Evolutionary conservation across 176 grass and related monocot species (phyloP), one percentile per base, ranked within the genome.

Genomic region (Ensete ventricosum): DNA sequence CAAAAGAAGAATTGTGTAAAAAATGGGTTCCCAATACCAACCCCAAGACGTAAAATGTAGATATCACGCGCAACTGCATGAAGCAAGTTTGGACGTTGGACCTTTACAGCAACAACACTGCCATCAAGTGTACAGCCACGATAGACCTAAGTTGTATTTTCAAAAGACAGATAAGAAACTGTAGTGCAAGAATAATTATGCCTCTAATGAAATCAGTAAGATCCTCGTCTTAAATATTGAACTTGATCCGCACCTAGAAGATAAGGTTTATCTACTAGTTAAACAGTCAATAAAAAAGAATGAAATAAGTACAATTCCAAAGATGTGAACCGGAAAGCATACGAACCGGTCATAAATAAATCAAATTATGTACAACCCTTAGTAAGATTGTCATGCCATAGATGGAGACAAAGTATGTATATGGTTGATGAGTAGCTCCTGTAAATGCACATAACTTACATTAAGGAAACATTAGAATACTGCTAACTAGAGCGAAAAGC

Each of bases 31-130:
- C 9, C 53, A 50, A 78, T 87, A 87, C 87, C 43, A 19, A 97
- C 94, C 87, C 90, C 94, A 69, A 97, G 85, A 48, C 86, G 90
- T 73, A 98, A 77, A 78, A 98, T 89, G 80, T 98, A 98, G 65
- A 91, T 87, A 78, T 98, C 94, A 72, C 86, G 87, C 78, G 88
- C 54, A 76, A 98, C 90, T 70, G 72, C 81, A 76, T 81, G 94
- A 82, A 98, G 84, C 81, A 98, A 85, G 63, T 93, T 86, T 3
- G 90, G 90, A 23, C 84, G 82, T 69, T 98, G 94, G 65, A 98
- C 94, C 72, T 98, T 98, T 85, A 98, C 79, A 57, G 94, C 94
- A 54, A 98, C 90, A 83, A 89, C 70, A 82, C 55, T 73, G 71
- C 88, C 90, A 82, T 93, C 94, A 83, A 84, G 54, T 23, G 90